Percentiles rank a stretch among this genome's conserved stretches.
phyloP scores from a whole-genome alignment of 805 yeast genomes.

The Cyberlindnera samutprakarnensis region DNA sequence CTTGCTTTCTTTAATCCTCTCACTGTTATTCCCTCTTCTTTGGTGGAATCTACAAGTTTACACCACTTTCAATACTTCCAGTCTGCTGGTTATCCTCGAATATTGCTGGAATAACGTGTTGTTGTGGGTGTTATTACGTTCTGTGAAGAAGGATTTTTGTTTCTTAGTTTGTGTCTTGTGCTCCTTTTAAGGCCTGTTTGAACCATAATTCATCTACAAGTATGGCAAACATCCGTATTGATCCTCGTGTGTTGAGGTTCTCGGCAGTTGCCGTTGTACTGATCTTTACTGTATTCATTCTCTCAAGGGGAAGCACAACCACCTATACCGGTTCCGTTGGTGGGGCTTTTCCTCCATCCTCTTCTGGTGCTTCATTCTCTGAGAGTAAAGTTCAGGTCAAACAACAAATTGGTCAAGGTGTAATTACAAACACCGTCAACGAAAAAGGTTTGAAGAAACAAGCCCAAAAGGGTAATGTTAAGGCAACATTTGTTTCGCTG shows the following conservation, averaged over 20 bases:
- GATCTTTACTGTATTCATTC: slow-evolving; percentile 18
- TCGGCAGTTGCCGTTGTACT: slow-evolving; percentile 20
- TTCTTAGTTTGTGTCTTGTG: too few species aligned
- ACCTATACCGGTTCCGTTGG: slow-evolving; percentile 14
- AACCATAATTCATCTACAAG: too few species aligned
- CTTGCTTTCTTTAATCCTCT: too few species aligned
- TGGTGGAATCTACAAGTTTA: too few species aligned
- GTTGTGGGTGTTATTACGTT: too few species aligned
- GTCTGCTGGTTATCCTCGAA: too few species aligned
- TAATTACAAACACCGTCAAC: slow-evolving; percentile 9
- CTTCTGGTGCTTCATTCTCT: slow-evolving; percentile 1
- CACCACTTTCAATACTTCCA: too few species aligned
- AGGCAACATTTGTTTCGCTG: slow-evolving; percentile 62
- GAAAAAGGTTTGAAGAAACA: slow-evolving; percentile 16
- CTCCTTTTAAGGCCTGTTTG: too few species aligned
- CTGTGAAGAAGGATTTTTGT: too few species aligned
- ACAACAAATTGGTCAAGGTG: slow-evolving; percentile 1
- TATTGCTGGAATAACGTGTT: too few species aligned
- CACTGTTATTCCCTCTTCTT: too few species aligned
- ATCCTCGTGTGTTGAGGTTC: slow-evolving; percentile 22
- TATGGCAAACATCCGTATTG: slow-evolving; percentile 25
- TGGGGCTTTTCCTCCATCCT: slow-evolving; percentile 5
- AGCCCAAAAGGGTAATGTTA: slow-evolving; percentile 24
- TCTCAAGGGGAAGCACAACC: slow-evolving; percentile 22
- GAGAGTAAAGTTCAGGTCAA: slow-evolving; percentile 9